Percentiles rank a stretch among this genome's conserved stretches.
These are phyloP conservation scores for Camellia japonica DNA, from an alignment of 148 eudicot genomes.

Conservation along the genomic window DNA sequence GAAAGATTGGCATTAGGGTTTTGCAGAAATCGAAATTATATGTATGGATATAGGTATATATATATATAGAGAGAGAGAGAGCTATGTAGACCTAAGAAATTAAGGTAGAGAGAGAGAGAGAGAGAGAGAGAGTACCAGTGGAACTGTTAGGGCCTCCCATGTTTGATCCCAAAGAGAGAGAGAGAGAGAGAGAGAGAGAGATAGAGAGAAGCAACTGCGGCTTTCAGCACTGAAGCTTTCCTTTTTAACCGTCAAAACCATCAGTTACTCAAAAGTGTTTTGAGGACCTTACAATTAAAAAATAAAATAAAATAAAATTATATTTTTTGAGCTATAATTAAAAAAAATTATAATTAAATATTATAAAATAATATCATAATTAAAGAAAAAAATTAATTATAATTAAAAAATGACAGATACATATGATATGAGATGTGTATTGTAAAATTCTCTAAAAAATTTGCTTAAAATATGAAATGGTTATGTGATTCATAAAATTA, in stretches of 20 bases:
- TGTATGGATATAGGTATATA: neutral
- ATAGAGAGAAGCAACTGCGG: neutral
- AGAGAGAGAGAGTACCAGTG: neutral
- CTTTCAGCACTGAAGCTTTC: neutral
- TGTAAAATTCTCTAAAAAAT: too few species aligned
- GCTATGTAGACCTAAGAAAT: neutral
- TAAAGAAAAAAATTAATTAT: too few species aligned
- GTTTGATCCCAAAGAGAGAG: neutral
- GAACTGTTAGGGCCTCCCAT: conserved; percentile 4
- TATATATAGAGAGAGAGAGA: neutral
- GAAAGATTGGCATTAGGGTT: neutral
- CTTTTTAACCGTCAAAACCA: neutral
- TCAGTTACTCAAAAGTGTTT: neutral
- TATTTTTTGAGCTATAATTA: too few species aligned
- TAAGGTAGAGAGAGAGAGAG: too few species aligned
- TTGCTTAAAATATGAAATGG: too few species aligned
- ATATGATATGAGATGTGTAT: too few species aligned
- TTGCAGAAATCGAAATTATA: neutral
- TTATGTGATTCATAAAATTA: too few species aligned
- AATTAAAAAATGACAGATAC: too few species aligned
- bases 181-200: neutral
- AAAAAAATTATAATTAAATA: too few species aligned
- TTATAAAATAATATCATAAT: too few species aligned
- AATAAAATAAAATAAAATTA: too few species aligned
- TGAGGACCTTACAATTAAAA: too few species aligned